Evolutionary conservation across 1,284 basidiomycete genomes (phyloP).

Genomic region (Blastosporella zonata): DNA sequence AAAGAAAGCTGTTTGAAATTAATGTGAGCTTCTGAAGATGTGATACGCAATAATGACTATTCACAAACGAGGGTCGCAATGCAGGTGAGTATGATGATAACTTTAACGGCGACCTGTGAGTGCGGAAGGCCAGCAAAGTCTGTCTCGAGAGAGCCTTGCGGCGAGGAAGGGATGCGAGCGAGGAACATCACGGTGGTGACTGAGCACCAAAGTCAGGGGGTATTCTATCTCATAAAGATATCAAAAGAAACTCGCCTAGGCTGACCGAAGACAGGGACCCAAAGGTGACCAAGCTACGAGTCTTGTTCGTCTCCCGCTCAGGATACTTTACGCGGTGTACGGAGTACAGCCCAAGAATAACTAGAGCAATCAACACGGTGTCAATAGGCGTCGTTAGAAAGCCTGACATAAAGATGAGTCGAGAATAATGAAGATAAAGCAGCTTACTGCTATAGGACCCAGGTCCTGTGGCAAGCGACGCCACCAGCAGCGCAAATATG

Average conservation of each 20-base stretch:
- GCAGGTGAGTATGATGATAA: slow-evolving; percentile 13
- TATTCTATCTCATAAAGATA: background rate
- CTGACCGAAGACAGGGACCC: slow-evolving; percentile 7
- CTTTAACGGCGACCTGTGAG: background rate
- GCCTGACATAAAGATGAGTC: slow-evolving; percentile 9
- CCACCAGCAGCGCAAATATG: slow-evolving; percentile 17
- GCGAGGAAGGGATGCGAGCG: slow-evolving; percentile 14
- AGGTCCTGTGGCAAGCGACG: slow-evolving; percentile 19
- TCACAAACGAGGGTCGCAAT: slow-evolving; percentile 15
- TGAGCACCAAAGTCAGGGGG: background rate
- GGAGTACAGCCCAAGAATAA: slow-evolving; percentile 14
- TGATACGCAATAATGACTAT: background rate
- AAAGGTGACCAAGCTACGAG: slow-evolving; percentile 16
- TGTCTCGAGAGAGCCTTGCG: slow-evolving; percentile 10
- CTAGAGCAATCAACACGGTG: slow-evolving; percentile 13
- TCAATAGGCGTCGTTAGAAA: slow-evolving; percentile 17
- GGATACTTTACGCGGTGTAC: slow-evolving; percentile 17
- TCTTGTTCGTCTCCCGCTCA: slow-evolving; percentile 9
- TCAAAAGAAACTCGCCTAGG: slow-evolving; percentile 9
- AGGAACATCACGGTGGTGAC: slow-evolving; percentile 13
- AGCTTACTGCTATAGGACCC: slow-evolving; percentile 13
- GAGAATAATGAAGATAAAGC: background rate
- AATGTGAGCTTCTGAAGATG: background rate
- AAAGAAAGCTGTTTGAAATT: slow-evolving; percentile 3
- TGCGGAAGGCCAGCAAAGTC: slow-evolving; percentile 16